These are phyloP conservation scores for Phytophthora tubulina DNA, from an alignment of 352 stramenopile genomes.

Conservation along the genomic window DNA sequence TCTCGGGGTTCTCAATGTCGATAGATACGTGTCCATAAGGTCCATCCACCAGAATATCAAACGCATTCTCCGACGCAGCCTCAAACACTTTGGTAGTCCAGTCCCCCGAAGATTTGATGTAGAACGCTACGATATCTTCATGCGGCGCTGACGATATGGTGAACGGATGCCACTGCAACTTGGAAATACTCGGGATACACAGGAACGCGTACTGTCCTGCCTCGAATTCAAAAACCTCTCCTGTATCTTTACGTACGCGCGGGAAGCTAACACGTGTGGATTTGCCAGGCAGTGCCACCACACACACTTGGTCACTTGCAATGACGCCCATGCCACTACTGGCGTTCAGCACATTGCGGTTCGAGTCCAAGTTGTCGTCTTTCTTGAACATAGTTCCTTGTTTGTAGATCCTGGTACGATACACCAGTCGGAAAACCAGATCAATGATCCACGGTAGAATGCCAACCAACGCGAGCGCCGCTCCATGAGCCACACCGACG, in stretches of 20 bases:
- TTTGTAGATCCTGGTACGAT: constrained; percentile 26
- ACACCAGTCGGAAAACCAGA: constrained; percentile 42
- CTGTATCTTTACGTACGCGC: constrained; percentile 41
- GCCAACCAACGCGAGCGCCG: constrained; percentile 38
- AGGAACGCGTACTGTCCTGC: constrained; percentile 79
- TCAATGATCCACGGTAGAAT: constrained; percentile 46
- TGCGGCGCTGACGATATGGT: constrained; percentile 74
- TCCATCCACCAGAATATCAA: constrained; percentile 53
- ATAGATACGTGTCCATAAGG: constrained; percentile 35
- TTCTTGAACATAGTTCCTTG: constrained; percentile 26
- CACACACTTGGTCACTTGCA: constrained; percentile 22
- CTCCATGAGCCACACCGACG: constrained; percentile 45
- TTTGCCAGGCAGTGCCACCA: constrained; percentile 21
- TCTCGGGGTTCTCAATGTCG: constrained; percentile 43
- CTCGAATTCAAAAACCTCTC: constrained; percentile 42
- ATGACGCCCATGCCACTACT: constrained; percentile 28
- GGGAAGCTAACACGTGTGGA: constrained; percentile 51
- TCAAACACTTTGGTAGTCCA: constrained; percentile 56
- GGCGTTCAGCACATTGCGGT: constrained; percentile 7
- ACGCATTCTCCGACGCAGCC: constrained; percentile 1
- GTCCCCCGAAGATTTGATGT: constrained; percentile 61
- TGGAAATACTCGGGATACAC: constrained; percentile 68
- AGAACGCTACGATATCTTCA: constrained; percentile 61
- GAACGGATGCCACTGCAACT: constrained; percentile 88
- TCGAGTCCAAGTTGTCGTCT: constrained; percentile 12